phyloP scores from a whole-genome alignment of 2,329 filamentous ascomycete genomes.

The Colletotrichum brevisporum region DNA sequence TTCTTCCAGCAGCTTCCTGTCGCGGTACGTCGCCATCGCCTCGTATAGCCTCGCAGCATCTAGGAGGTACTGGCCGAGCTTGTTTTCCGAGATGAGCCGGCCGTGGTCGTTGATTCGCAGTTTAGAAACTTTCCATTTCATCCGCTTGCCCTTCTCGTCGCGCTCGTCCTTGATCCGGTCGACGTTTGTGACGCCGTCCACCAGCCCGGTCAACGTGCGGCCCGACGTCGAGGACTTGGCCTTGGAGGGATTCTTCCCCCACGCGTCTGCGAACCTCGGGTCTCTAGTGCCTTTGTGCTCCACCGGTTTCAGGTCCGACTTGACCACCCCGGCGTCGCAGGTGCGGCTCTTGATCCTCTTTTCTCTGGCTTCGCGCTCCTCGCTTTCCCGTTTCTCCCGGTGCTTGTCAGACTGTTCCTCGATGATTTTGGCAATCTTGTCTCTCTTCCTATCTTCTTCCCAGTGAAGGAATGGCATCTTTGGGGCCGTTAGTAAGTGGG shows the following conservation, averaged over 20 bases:
- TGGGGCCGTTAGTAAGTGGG: not conserved
- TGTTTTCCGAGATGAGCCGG: conserved; percentile 26
- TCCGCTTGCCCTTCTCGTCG: conserved; percentile 1
- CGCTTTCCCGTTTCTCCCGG: conserved; percentile 1
- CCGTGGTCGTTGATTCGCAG: conserved; percentile 1
- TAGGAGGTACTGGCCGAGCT: conserved; percentile 49
- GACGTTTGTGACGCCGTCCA: not conserved
- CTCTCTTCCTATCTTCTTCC: conserved; percentile 54
- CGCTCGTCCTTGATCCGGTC: not conserved
- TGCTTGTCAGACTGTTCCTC: conserved; percentile 26
- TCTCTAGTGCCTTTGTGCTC: conserved; percentile 29
- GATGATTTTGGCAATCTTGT: conserved; percentile 48
- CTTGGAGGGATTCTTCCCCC: not conserved
- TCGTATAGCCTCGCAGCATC: conserved; percentile 53
- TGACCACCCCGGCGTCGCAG: not conserved
- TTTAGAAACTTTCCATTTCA: conserved; percentile 41
- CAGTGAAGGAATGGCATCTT: conserved; percentile 60
- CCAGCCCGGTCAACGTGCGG: not conserved
- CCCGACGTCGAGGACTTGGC: not conserved
- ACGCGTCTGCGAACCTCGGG: conserved; percentile 7
- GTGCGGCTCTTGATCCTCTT: conserved; percentile 5
- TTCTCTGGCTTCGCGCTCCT: conserved; percentile 6
- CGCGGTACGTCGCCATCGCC: conserved; percentile 52
- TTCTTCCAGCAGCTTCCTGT: conserved; percentile 50
- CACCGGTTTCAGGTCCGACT: not conserved